These are phyloP conservation scores for Rickenella mellea DNA, from an alignment of 768 basidiomycete genomes.

Conservation along the genomic window DNA sequence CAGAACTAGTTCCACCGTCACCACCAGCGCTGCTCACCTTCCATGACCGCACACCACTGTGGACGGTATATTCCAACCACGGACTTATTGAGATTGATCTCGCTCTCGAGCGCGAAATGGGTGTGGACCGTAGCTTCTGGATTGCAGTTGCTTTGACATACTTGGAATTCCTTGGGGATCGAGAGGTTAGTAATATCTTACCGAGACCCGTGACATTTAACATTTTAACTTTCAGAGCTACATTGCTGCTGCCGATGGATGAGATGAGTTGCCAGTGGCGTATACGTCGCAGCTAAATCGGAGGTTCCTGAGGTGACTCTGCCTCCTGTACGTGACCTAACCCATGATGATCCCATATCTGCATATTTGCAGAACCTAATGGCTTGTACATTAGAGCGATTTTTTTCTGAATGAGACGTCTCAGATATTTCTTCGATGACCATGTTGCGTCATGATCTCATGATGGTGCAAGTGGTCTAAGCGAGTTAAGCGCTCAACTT, in stretches of 20 bases:
- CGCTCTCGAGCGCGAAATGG: constrained; percentile 44
- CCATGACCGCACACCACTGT: constrained; percentile 62
- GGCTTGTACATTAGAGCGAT: too few species aligned
- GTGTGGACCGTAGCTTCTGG: constrained; percentile 74
- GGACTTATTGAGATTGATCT: constrained; percentile 59
- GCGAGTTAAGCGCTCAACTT: too few species aligned
- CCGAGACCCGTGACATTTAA: neutral
- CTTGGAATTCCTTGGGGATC: constrained; percentile 66
- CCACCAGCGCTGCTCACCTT: constrained; percentile 51
- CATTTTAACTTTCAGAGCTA: constrained; percentile 16
- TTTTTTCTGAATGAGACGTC: too few species aligned
- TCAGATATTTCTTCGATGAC: too few species aligned
- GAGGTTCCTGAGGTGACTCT: too few species aligned
- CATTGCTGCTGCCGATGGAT: constrained; percentile 18
- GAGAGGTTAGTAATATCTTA: constrained; percentile 45
- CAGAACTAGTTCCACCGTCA: constrained; percentile 15
- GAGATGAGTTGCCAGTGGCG: too few species aligned
- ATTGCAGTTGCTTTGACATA: constrained; percentile 67
- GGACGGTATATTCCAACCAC: constrained; percentile 45
- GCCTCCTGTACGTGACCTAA: too few species aligned
- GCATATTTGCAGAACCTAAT: too few species aligned
- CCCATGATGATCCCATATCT: too few species aligned
- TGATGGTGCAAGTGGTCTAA: too few species aligned
- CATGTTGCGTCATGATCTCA: too few species aligned
- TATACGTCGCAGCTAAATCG: too few species aligned